Percentiles rank a stretch among this genome's conserved stretches.
Evolutionary conservation across 345 rosid species (phyloP).

Genomic region (Sisymbrium irio): DNA sequence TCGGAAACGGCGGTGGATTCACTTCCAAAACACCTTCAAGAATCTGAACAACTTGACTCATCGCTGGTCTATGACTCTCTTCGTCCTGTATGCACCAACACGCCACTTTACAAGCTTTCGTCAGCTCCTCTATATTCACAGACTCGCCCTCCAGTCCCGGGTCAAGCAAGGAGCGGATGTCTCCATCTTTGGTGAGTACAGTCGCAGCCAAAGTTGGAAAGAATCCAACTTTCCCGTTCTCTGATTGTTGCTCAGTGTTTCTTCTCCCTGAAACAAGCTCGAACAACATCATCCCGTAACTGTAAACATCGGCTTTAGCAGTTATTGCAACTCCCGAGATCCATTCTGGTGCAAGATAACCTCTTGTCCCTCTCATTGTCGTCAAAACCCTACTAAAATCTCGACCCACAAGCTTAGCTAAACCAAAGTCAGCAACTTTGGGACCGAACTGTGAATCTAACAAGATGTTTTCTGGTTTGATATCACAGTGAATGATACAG

Average conservation of each 20-base stretch:
- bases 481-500: constrained; percentile 85
- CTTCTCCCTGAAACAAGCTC: constrained; percentile 80
- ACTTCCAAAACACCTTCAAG: constrained; percentile 72
- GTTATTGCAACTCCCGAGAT: constrained; percentile 80
- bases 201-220: constrained; percentile 65
- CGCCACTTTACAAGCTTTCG: constrained; percentile 59
- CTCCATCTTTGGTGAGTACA: constrained; percentile 44
- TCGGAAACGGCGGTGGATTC: constrained; percentile 55
- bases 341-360: constrained; percentile 94
- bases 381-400: constrained; percentile 84
- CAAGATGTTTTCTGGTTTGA: constrained; percentile 87
- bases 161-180: constrained; percentile 53
- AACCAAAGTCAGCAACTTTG: constrained; percentile 83
- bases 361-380: constrained; percentile 84
- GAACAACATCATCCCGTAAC: constrained; percentile 89
- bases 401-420: constrained; percentile 79
- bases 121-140: constrained; percentile 60
- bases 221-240: constrained; percentile 45
- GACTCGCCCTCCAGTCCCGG: constrained; percentile 41
- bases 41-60: constrained; percentile 85
- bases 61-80: constrained; percentile 67
- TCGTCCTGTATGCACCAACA: constrained; percentile 91
- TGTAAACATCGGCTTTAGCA: constrained; percentile 82
- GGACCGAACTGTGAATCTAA: constrained; percentile 62
- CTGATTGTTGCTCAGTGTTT: constrained; percentile 54